A percentile compares a stretch with the other conserved stretches of the same genome.
Evolutionary conservation across 2,329 filamentous ascomycete genomes (phyloP).

Genomic region (Ascochyta clinopodiicola): DNA sequence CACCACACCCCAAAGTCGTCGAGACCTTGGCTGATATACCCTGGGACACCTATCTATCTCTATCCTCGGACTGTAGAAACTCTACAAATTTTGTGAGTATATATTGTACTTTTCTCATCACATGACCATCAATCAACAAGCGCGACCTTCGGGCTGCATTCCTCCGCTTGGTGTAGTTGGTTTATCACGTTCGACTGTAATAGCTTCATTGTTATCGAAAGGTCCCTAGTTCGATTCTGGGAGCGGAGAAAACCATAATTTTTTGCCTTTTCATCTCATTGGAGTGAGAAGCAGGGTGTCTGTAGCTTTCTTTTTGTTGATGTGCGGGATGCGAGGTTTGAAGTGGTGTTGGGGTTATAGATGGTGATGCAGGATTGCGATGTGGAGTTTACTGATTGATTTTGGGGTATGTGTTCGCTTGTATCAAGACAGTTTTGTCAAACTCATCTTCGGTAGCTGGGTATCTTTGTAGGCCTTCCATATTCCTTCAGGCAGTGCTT

Average conservation of each 20-base stretch:
- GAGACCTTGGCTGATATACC: no score
- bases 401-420: no score
- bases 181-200: conserved; percentile 17
- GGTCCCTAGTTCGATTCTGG: conserved; percentile 17
- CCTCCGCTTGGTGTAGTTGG: conserved; percentile 15
- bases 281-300: not conserved
- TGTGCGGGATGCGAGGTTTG: not conserved
- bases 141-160: not conserved
- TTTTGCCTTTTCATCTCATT: not conserved
- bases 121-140: conserved; percentile 3
- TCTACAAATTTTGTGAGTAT: not conserved
- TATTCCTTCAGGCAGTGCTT: not conserved
- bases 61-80: no score
- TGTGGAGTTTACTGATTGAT: not conserved
- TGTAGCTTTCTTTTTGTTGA: not conserved
- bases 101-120: not conserved
- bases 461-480: no score
- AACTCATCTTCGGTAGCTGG: no score
- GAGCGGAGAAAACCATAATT: conserved; percentile 9
- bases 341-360: not conserved
- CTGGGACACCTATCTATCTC: no score
- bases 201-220: conserved; percentile 14
- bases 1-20: no score
- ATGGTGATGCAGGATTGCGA: not conserved
- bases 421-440: no score